Base-by-base conservation (phyloP, 73 alveolate species). In the Paramecium bursaria region DNA sequence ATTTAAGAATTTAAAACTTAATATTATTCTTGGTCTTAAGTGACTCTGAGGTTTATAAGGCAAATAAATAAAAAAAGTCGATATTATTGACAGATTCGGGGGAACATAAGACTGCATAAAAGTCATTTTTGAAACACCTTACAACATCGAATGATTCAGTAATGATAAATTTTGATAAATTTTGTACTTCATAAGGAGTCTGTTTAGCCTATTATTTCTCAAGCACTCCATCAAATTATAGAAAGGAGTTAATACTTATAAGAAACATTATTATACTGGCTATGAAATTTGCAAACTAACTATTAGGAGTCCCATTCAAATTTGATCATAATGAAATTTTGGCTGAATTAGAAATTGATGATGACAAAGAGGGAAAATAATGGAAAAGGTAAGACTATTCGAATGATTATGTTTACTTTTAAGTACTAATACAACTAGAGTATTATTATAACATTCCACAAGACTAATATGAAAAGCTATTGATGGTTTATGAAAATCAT, bases 161-260 rank as follows among this genome's bases (percentile, higher is more conserved):
- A 25, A 67, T 67, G 82, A 67, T 47, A 5, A 44, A 67, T 35
- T 67, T 67, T 39, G 82, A 67, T 4, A 39, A n/a, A 14, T 67
- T 25, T 39, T 67, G 82, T 25, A 67, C 25, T 39, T 25, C 10
- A 39, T 47, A 67, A 42, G 22, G 44, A 13, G 44, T 67, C 2
- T 39, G 55, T 67, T 67, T 67, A 35, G 50, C 17, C 30, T 25
- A 33, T 67, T 67, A 67, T 35, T 67, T 67, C 13, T 67, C 82
- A 19, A 67, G 82, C 22, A 67, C 82, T 67, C 82, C 82, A 39
- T 42, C 82, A 9, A 67, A 44, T 67, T 67, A 67, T 67, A 67
- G 82, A 39, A 67, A 67, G 25, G 82, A 67, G 21, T 67, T 67
- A 67, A 11, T 67, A 15, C 44, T 67, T 39, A 67, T 67, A 21